These are phyloP conservation scores for Apocynum venetum DNA, from an alignment of 257 asterid species.

Conservation along the genomic window DNA sequence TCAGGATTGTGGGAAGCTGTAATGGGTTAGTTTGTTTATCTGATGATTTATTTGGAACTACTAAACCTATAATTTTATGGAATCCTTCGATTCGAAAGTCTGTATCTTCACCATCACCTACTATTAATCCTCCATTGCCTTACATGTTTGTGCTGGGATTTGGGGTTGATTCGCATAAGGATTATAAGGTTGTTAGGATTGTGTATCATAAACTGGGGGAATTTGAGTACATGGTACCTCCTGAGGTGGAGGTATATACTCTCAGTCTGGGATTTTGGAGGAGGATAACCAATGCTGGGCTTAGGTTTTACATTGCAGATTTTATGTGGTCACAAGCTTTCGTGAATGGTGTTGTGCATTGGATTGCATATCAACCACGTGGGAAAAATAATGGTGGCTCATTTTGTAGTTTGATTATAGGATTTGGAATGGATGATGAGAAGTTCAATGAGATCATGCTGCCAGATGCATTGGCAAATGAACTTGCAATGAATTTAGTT, in stretches of 20 bases:
- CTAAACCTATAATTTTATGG: slow-evolving; percentile 33
- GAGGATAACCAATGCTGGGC: slow-evolving; percentile 14
- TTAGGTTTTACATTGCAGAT: slow-evolving; percentile 26
- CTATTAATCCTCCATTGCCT: slow-evolving; percentile 22
- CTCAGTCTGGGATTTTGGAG: slow-evolving; percentile 41
- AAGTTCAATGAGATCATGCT: slow-evolving; percentile 38
- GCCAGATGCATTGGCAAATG: slow-evolving; percentile 34
- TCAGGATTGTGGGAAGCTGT: slow-evolving; percentile 53
- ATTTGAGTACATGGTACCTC: slow-evolving; percentile 21
- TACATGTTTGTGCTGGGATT: slow-evolving; percentile 42
- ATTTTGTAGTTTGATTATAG: slow-evolving; percentile 25
- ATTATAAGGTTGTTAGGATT: slow-evolving; percentile 54
- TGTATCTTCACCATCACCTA: slow-evolving; percentile 30
- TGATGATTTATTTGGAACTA: slow-evolving; percentile 35
- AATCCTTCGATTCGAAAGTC: slow-evolving; percentile 46
- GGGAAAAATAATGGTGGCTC: not conserved
- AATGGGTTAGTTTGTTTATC: slow-evolving; percentile 52
- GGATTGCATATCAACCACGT: slow-evolving; percentile 35
- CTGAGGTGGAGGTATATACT: slow-evolving; percentile 43
- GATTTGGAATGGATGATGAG: slow-evolving; percentile 41
- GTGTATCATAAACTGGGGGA: slow-evolving; percentile 27
- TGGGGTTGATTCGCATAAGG: slow-evolving; percentile 32
- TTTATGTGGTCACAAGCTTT: slow-evolving; percentile 35
- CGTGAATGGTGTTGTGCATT: slow-evolving; percentile 40
- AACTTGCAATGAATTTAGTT: slow-evolving; percentile 12